Base-by-base conservation (phyloP, 257 asterid species). In the Solanum chiquidenum region DNA sequence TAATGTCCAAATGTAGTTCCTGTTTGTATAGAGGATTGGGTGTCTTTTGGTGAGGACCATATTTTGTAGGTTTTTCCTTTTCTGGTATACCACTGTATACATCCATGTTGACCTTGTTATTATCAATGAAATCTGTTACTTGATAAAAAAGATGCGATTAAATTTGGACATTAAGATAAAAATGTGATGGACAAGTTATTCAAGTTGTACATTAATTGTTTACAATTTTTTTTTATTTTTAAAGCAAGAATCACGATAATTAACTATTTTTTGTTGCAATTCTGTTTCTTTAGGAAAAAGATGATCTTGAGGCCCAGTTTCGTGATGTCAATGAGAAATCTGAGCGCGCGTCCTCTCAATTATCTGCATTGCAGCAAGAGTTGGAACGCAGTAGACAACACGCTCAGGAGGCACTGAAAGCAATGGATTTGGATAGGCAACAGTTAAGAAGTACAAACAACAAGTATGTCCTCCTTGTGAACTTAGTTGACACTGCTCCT, bases 381-480 rank as follows among this genome's bases (percentile, higher is more conserved):
- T 89, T 97, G 88, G 99, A 97, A 87, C 99, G 99, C 88, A 94
- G 94, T 52, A 91, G 98, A 14, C 96, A 94, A 88, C 98, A 97
- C 18, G 96, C 99, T 27, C 96, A 93, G 91, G 99, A 97, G 88
- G 99, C 99, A 20, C 87, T 97, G 83, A 97, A 95, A 92, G 96
- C 99, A 89, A 95, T 97, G 88, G 99, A 97, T 87, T 89, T 75
- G 72, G 99, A 97, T 90, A 94, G 98, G 90, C 99, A 97, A 90
- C 99, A 97, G 91, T 84, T 97, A 85, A 92, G 98, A 88, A 95
- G 93, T 92, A 93, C 96, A 88, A 97, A 97, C 92, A 97, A 95
- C 91, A 97, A 94, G 99, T 97, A 95, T 38, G 29, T 64, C 86
- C 88, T 89, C 89, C 90, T 86, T 58, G 4, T 82, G 71, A 49